Evolutionary conservation across 1,284 basidiomycete species (phyloP).

Genomic region (Fomitiporia mediterranea): DNA sequence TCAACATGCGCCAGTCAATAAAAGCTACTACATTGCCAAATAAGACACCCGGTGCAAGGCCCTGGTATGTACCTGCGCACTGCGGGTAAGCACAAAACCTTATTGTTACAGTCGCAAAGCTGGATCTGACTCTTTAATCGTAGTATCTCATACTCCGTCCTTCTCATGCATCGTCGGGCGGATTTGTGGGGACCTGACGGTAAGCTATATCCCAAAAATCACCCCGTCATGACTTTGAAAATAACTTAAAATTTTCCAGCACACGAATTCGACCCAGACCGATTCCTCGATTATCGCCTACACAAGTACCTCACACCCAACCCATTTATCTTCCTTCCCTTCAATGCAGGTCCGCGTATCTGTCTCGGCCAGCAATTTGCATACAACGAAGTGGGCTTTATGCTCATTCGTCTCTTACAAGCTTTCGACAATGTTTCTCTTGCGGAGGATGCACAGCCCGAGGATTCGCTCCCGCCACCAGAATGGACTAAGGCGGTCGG

Average conservation of each 20-base stretch:
- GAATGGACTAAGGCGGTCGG: constrained; percentile 32
- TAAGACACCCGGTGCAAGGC: constrained; percentile 39
- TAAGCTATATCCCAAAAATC: constrained; percentile 29
- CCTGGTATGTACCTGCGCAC: constrained; percentile 50
- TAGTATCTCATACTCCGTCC: constrained; percentile 58
- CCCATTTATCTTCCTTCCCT: constrained; percentile 46
- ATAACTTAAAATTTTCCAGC: too few relatives aligned
- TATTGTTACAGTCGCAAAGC: constrained; percentile 2
- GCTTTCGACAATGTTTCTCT: constrained; percentile 45
- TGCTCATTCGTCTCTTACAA: constrained; percentile 60
- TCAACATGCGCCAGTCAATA: constrained; percentile 41
- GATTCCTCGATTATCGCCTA: constrained; percentile 37
- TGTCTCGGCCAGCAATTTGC: constrained; percentile 54
- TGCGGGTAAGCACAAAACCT: constrained; percentile 37
- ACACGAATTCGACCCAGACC: constrained; percentile 42
- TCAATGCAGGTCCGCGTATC: constrained; percentile 46
- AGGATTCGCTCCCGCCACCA: constrained; percentile 39
- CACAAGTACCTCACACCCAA: constrained; percentile 35
- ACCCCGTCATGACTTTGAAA: too few relatives aligned
- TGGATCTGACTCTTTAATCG: too few relatives aligned
- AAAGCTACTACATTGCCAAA: constrained; percentile 43
- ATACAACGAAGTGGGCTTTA: constrained; percentile 65
- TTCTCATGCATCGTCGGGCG: constrained; percentile 56
- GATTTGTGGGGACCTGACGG: constrained; percentile 68
- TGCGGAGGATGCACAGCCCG: constrained; percentile 41